A percentile compares a stretch with the other conserved stretches of the same genome.
phyloP scores from a whole-genome alignment of 2,329 filamentous ascomycete genomes.

The Myriosclerotinia duriaeana region DNA sequence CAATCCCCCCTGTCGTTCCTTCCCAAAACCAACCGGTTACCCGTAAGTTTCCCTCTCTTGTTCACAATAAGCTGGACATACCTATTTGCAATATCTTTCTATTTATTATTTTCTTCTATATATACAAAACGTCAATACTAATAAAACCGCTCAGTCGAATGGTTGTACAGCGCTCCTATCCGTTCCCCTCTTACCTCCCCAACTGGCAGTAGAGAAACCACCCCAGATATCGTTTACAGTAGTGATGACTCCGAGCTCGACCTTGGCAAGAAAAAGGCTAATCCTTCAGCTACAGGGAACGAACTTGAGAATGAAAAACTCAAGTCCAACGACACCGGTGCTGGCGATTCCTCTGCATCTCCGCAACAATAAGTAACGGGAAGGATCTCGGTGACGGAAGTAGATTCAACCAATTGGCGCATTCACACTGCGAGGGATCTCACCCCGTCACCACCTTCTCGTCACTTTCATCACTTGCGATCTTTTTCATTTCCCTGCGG shows the following conservation, averaged over 20 bases:
- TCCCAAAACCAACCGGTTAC: not conserved
- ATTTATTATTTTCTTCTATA: not conserved
- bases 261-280: not conserved
- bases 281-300: not conserved
- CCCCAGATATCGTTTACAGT: not conserved
- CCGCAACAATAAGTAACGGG: not conserved
- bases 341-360: not conserved
- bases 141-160: not conserved
- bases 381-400: not conserved
- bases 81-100: not conserved
- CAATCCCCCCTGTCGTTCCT: not conserved
- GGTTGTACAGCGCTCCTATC: not conserved
- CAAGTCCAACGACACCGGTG: not conserved
- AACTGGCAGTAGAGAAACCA: not conserved
- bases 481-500: not conserved
- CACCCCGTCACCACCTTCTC: not conserved
- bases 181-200: not conserved
- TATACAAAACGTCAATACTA: not conserved
- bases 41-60: not conserved
- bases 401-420: no score
- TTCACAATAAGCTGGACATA: not conserved
- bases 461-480: not conserved
- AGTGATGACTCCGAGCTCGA: not conserved
- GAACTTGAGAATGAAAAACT: not conserved
- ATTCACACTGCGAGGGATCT: not conserved